Evolutionary conservation across 768 basidiomycete genomes (phyloP).

Genomic region (Pleurotus giganteus): DNA sequence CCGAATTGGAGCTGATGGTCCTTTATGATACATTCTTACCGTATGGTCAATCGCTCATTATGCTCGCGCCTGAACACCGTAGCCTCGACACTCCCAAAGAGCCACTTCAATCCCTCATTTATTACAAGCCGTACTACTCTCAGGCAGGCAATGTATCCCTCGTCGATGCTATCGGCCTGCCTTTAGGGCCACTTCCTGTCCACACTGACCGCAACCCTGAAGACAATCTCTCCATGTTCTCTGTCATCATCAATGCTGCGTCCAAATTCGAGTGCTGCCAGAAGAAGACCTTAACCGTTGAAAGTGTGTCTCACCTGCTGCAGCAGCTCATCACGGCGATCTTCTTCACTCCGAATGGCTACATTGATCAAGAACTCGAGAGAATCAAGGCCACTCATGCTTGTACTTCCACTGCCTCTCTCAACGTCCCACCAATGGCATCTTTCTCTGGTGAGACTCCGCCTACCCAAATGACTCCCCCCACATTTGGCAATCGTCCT

Average conservation of each 20-base stretch:
- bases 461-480: background rate
- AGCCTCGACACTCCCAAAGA: background rate
- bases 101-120: background rate
- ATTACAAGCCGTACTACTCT: background rate
- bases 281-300: background rate
- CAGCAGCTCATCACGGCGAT: background rate
- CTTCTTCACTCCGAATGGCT: background rate
- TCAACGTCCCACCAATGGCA: background rate
- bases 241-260: background rate
- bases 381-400: background rate
- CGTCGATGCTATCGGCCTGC: background rate
- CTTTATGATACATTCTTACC: background rate
- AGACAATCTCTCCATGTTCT: background rate
- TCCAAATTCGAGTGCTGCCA: background rate
- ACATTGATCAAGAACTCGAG: background rate
- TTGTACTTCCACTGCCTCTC: background rate
- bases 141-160: background rate
- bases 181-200: background rate
- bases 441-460: background rate
- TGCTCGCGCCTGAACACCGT: background rate
- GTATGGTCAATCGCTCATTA: background rate
- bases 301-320: background rate
- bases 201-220: background rate
- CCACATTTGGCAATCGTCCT: background rate
- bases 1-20: background rate